Evolutionary conservation across 2,329 filamentous ascomycete genomes (phyloP), one percentile per base, ranked within the genome.

Genomic region (Ophiosphaerella korrae): DNA sequence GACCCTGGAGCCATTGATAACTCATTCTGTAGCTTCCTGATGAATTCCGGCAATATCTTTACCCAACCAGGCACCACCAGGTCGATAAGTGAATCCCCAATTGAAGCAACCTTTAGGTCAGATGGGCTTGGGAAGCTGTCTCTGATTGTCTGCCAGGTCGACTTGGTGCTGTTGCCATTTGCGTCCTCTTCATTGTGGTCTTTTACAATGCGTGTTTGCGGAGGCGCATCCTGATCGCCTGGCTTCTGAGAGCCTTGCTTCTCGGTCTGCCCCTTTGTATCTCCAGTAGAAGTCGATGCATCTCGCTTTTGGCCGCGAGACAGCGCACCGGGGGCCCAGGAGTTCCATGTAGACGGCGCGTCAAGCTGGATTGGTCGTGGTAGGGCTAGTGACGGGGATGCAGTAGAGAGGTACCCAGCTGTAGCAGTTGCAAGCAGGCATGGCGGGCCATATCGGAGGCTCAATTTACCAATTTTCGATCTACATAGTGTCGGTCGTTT

Each of bases 1-100:
- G 92, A 96, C 1, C 92, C 93, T 0, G 91, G 89, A 0, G 88
- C 85, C 85, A 94, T 88, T 31, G 90, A 94, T 13, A 97, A 80
- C 74, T 97, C 93, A 18, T 84, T 84, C 70, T 96, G 92, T 31
- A 97, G 82, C 72, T 96, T 97, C 53, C 84, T 82, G 48, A 95
- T 78, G 47, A 90, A 91, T 3, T 80, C 86, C 0, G 92, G 92
- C 14, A 97, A 77, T 36, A 84, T 71, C 57, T 85, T 88, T 31
- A 88, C 86, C 93, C 93, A 97, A 36, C 89, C 85, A 0, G 93
- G 93, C 3, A 95, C 75, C 31, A 97, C 86, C 57, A 84, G 82
- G 66, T 84, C 86, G 33, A 88, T 86, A 23, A 96, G 76, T 16
- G 75, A 80, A 42, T 80, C 79, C 14, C 76, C 74, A 39, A 83